Evolutionary conservation across 2,329 filamentous ascomycete species (phyloP).

Genomic region (Huntiella moniliformis): DNA sequence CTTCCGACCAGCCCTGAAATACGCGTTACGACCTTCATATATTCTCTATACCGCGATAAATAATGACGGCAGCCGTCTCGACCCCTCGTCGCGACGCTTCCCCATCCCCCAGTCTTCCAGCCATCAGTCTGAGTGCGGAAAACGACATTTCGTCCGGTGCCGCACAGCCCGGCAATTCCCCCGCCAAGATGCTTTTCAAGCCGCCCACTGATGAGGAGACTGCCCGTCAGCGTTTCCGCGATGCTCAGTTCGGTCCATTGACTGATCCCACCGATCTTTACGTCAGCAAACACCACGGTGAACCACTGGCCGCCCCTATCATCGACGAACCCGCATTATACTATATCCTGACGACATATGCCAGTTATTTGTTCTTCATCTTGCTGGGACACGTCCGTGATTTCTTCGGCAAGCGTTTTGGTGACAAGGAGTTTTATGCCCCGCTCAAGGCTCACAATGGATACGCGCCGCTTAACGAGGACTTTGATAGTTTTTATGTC

Average conservation of each 20-base stretch:
- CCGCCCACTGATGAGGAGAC: constrained; percentile 73
- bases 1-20: no score
- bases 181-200: constrained; percentile 65
- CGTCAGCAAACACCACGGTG: constrained; percentile 70
- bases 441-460: constrained; percentile 69
- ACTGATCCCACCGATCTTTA: constrained; percentile 67
- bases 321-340: constrained; percentile 95
- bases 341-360: constrained; percentile 92
- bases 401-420: constrained; percentile 94
- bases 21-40: no score
- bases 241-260: constrained; percentile 83
- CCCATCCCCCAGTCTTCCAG: constrained; percentile 8
- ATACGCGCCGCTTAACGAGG: constrained; percentile 87
- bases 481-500: constrained; percentile 98
- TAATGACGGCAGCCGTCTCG: background rate
- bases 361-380: constrained; percentile 92
- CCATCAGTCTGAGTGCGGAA: constrained; percentile 10
- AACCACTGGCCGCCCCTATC: constrained; percentile 60
- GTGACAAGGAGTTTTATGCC: constrained; percentile 61
- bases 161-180: constrained; percentile 1
- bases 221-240: constrained; percentile 52
- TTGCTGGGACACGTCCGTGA: constrained; percentile 88
- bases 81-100: constrained; percentile 7
- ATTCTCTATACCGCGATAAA: no score
- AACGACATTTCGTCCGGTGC: background rate